Percentiles rank a stretch among this genome's conserved stretches.
These are phyloP conservation scores for Mangifera indica DNA, from an alignment of 345 rosid genomes.

Conservation along the genomic window DNA sequence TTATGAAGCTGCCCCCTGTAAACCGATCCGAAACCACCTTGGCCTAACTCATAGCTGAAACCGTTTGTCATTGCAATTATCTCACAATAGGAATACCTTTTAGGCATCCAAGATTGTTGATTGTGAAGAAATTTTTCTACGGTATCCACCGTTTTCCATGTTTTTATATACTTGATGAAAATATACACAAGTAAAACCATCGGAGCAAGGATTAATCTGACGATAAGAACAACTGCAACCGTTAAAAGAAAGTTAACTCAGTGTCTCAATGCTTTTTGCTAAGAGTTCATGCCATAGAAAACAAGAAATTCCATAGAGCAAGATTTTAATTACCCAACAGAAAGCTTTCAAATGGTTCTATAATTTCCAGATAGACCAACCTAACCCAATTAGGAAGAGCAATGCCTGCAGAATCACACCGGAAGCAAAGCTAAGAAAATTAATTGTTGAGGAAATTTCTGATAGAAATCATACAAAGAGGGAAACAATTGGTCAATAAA, in stretches of 20 bases:
- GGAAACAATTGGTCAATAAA: no score
- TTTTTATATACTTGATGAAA: not conserved
- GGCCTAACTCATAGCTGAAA: slow-evolving; percentile 12
- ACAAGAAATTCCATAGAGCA: no score
- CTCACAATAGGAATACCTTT: not conserved
- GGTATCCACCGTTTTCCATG: not conserved
- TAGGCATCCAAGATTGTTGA: not conserved
- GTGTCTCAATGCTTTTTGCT: no score
- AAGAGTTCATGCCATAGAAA: no score
- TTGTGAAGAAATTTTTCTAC: not conserved
- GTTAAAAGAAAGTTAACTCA: not conserved
- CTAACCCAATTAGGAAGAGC: no score
- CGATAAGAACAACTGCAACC: not conserved
- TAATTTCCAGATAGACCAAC: no score
- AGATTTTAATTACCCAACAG: no score
- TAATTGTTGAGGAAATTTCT: no score
- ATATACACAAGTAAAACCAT: not conserved
- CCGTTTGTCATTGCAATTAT: slow-evolving; percentile 1
- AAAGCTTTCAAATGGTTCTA: no score
- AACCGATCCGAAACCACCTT: slow-evolving; percentile 8
- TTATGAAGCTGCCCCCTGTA: not conserved
- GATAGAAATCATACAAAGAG: no score
- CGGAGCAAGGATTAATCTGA: not conserved
- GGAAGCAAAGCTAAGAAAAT: no score
- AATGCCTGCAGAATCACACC: no score